Evolutionary conservation across 2,329 filamentous ascomycete species (phyloP), one percentile per base, ranked within the genome.

Genomic region (Penicillium griseofulvum): DNA sequence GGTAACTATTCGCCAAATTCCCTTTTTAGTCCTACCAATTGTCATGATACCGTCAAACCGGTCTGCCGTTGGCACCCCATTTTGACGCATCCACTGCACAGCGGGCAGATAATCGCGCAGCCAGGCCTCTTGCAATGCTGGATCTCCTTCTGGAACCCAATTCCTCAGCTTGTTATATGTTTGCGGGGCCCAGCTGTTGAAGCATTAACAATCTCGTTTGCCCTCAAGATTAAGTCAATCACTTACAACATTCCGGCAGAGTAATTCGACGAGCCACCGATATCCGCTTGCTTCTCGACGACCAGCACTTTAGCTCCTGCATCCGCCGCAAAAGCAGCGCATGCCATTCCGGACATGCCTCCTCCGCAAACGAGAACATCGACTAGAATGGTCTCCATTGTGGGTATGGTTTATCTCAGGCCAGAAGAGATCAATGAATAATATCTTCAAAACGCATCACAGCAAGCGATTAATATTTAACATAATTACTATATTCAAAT

Each of bases 241-340:
- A 59, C 62, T 11, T 59, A 69, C 64, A 67, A 67, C 66, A 69
- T 68, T 37, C 66, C 65, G 0, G 65, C 66, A 10, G 65, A 67
- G 38, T 65, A 61, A 14, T 54, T 61, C 4, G 65, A 69, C 9
- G 65, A 67, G 6, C 66, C 65, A 1, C 66, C 65, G 4, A 68
- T 39, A 3, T 49, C 37, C 2, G 22, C n/a, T 45, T 68, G 66
- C 29, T 67, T 68, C 51, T 68, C 66, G 5, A 64, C 61, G 1
- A 68, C 61, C 7, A 68, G 33, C 4, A 62, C 61, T 45, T 55
- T 64, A 36, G 63, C 65, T 36, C 65, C 66, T 16, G 65, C 56
- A 11, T 62, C 55, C 4, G 65, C 61, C 4, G 64, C 61, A 26
- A 68, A 68, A 33, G 66, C 60, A 43, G 66, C 63, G 42, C 66